These are phyloP conservation scores for Epichloe scottii DNA, from an alignment of 2,329 filamentous ascomycete genomes.

Conservation along the genomic window DNA sequence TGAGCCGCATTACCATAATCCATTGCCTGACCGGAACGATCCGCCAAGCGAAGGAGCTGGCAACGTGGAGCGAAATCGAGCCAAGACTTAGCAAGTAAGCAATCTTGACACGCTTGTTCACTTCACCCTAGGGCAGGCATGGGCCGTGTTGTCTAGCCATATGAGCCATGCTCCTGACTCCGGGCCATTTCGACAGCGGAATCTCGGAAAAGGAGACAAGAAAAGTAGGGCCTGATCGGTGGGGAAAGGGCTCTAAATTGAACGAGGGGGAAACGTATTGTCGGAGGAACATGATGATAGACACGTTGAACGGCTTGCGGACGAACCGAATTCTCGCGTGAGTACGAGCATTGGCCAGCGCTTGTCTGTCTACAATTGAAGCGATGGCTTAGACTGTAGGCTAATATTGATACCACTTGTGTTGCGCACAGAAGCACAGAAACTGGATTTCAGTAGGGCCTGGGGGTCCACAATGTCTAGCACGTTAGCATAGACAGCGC, in stretches of 20 bases:
- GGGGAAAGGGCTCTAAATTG: slow-evolving; percentile 2
- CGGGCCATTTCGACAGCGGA: not conserved
- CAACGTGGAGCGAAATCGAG: slow-evolving; percentile 7
- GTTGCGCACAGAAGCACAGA: not conserved
- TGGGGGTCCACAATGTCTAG: no score
- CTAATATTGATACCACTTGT: not conserved
- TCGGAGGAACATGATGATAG: not conserved
- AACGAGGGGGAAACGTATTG: not conserved
- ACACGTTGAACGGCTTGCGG: not conserved
- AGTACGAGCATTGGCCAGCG: not conserved
- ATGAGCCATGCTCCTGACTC: not conserved
- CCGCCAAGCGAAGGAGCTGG: slow-evolving; percentile 7
- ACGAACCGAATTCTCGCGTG: not conserved
- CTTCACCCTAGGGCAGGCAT: not conserved
- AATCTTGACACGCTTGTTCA: slow-evolving; percentile 1
- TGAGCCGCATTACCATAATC: slow-evolving; percentile 16
- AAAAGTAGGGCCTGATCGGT: not conserved
- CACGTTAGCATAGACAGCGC: no score
- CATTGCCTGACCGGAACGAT: slow-evolving; percentile 8
- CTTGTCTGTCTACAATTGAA: not conserved
- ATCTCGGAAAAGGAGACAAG: no score
- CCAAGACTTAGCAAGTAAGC: slow-evolving; percentile 5
- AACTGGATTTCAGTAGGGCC: not conserved
- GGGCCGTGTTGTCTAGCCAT: not conserved
- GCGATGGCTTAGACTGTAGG: not conserved